Evolutionary conservation across 2,329 filamentous ascomycete genomes (phyloP).

Genomic region (Ceratocystis albifundus): DNA sequence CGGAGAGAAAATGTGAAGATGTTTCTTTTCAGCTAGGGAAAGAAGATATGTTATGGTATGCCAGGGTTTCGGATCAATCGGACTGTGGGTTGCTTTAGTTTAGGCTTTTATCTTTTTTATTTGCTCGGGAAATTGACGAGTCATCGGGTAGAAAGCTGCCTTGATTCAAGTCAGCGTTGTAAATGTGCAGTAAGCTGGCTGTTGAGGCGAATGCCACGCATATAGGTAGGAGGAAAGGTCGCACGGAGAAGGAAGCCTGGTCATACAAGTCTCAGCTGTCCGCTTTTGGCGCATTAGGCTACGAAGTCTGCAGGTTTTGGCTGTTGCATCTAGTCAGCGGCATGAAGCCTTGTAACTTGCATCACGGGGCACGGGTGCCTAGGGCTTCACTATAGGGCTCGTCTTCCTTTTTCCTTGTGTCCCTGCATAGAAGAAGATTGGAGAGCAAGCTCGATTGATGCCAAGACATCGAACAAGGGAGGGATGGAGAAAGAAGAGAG

Average conservation of each 20-base stretch:
- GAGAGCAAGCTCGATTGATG: background rate
- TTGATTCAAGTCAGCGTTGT: background rate
- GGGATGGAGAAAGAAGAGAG: background rate
- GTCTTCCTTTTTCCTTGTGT: background rate
- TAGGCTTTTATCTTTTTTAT: too few relatives aligned
- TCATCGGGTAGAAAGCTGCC: background rate
- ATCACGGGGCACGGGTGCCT: background rate
- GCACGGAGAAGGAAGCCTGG: background rate
- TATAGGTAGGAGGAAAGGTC: background rate
- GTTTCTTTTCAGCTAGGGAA: background rate
- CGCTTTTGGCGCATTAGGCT: background rate
- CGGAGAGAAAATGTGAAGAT: background rate
- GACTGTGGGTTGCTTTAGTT: background rate
- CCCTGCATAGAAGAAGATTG: conserved; percentile 11
- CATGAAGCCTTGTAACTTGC: background rate
- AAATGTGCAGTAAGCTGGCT: background rate
- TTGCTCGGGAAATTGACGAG: too few relatives aligned
- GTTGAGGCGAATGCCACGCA: background rate
- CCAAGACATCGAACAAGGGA: background rate
- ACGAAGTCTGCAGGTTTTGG: background rate
- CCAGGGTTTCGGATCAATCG: background rate
- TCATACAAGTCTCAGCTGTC: background rate
- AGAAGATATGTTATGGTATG: background rate
- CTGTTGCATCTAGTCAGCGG: background rate
- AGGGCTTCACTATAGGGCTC: background rate